Evolutionary conservation across 805 yeast species (phyloP).

Genomic region (Candida alai): DNA sequence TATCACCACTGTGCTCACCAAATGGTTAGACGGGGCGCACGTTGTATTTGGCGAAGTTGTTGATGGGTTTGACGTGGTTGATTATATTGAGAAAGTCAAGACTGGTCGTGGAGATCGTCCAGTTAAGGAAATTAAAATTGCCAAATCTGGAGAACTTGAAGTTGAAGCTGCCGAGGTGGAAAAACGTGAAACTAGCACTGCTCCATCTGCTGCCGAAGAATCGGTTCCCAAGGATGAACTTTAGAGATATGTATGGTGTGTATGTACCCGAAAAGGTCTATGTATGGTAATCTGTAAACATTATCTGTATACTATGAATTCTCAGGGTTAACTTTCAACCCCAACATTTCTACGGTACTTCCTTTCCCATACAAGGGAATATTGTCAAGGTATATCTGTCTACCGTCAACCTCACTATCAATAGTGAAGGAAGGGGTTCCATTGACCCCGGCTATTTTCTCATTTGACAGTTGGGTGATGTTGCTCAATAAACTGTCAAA

Average conservation of each 20-base stretch:
- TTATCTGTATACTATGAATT: not conserved
- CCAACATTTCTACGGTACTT: slow-evolving; percentile 35
- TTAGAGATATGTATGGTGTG: slow-evolving; percentile 8
- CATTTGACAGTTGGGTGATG: slow-evolving; percentile 13
- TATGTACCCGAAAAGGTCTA: slow-evolving; percentile 3
- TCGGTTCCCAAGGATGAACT: slow-evolving; percentile 26
- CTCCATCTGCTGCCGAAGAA: slow-evolving; percentile 9
- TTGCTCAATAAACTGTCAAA: slow-evolving; percentile 29
- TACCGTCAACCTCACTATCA: slow-evolving; percentile 3
- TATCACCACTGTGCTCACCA: slow-evolving; percentile 85
- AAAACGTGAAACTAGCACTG: slow-evolving; percentile 1
- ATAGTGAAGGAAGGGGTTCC: slow-evolving; percentile 2
- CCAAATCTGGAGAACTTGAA: slow-evolving; percentile 57
- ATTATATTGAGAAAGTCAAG: slow-evolving; percentile 67
- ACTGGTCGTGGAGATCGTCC: slow-evolving; percentile 71
- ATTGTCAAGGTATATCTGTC: slow-evolving; percentile 28
- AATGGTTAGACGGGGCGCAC: slow-evolving; percentile 92
- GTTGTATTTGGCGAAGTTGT: slow-evolving; percentile 96
- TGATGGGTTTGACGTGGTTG: slow-evolving; percentile 81
- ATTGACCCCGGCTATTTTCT: slow-evolving; percentile 8
- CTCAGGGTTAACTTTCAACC: slow-evolving; percentile 21
- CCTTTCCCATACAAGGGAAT: slow-evolving; percentile 38
- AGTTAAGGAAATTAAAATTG: slow-evolving; percentile 56
- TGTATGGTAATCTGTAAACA: not conserved
- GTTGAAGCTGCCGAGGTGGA: slow-evolving; percentile 5